Conservation (phyloP, 2,329 filamentous ascomycete genomes). For the Colletotrichum sp. region DNA sequence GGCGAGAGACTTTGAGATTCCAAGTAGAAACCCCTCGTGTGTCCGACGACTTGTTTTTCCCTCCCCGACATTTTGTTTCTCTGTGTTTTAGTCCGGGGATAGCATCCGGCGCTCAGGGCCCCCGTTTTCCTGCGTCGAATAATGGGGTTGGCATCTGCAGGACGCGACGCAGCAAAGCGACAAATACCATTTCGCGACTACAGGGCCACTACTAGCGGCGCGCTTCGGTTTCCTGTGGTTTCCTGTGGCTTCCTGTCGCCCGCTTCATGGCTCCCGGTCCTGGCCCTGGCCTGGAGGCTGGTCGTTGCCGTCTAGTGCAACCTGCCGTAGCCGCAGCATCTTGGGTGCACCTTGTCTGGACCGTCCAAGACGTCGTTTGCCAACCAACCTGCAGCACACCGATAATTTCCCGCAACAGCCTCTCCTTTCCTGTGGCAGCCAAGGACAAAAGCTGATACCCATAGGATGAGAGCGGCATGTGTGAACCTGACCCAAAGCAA, state of each 20-base stretch:
- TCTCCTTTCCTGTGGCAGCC: neutral
- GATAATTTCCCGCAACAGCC: neutral
- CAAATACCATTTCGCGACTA: neutral
- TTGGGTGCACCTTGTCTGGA: conserved; percentile 10
- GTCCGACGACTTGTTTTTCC: neutral
- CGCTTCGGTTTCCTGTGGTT: neutral
- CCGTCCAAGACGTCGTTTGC: neutral
- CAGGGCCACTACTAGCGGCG: neutral
- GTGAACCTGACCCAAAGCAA: neutral
- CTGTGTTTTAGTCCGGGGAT: neutral
- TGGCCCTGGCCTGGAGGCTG: neutral
- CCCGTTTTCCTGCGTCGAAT: neutral
- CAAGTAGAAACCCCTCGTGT: neutral
- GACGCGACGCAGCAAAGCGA: neutral
- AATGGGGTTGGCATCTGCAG: conserved; percentile 10
- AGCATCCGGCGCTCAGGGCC: neutral
- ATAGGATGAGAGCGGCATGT: neutral
- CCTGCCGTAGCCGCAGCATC: conserved; percentile 7
- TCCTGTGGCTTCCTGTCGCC: neutral
- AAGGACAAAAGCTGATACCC: neutral
- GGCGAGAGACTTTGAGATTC: neutral
- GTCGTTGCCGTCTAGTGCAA: neutral
- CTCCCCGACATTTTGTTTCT: neutral
- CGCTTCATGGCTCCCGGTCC: neutral
- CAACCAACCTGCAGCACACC: neutral